A percentile compares a stretch with the other conserved stretches of the same genome.
Evolutionary conservation across 1,284 basidiomycete genomes (phyloP).

Genomic region (Microbotryomycetes sp.): DNA sequence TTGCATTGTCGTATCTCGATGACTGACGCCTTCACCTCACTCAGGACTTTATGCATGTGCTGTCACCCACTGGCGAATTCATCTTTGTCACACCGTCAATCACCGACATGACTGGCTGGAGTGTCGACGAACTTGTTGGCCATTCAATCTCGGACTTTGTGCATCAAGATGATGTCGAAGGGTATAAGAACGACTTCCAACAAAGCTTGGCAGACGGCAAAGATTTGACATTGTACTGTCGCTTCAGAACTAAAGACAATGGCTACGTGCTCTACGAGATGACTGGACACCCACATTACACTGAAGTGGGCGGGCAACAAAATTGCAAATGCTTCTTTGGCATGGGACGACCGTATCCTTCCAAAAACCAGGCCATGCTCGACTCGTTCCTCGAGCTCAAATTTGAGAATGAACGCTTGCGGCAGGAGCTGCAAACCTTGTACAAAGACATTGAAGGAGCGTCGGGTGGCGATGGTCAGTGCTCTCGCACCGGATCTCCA

Average conservation of each 20-base stretch:
- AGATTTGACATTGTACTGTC: constrained; percentile 57
- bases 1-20: not conserved
- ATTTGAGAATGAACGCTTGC: constrained; percentile 63
- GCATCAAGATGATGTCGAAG: constrained; percentile 55
- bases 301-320: constrained; percentile 29
- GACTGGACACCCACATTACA: constrained; percentile 58
- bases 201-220: constrained; percentile 49
- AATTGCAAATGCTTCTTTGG: constrained; percentile 56
- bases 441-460: constrained; percentile 36
- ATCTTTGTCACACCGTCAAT: constrained; percentile 65
- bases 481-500: not conserved
- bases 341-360: constrained; percentile 68
- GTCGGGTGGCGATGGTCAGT: constrained; percentile 3
- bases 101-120: constrained; percentile 65
- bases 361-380: constrained; percentile 63
- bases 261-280: constrained; percentile 61
- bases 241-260: constrained; percentile 51
- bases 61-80: constrained; percentile 57
- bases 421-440: constrained; percentile 36
- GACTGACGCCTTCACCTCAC: too few species aligned
- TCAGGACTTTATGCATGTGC: constrained; percentile 59
- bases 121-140: constrained; percentile 63
- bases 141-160: constrained; percentile 58
- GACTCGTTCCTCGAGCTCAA: constrained; percentile 71
- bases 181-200: constrained; percentile 55